Evolutionary conservation across 106 monocot genomes (phyloP), one percentile per base, ranked within the genome.

Genomic region (Ottelia alismoides): DNA sequence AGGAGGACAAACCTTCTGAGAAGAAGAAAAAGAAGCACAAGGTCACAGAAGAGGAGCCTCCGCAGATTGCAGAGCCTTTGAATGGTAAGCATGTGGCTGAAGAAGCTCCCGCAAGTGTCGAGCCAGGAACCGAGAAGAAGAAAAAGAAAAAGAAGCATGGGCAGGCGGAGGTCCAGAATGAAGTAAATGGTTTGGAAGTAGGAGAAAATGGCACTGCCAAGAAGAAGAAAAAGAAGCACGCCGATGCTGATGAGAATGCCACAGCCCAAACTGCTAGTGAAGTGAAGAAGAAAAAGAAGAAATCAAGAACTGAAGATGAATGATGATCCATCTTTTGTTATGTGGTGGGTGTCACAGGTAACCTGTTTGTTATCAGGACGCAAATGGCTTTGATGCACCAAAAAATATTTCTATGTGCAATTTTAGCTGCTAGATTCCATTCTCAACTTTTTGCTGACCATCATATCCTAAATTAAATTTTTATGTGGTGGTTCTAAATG

Each of bases 91-190:
- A 9, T 45, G 30, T 28, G 10, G 59, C 64, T 40, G 74, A 47
- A 52, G 74, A 71, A 57, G 80, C 60, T 49, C 35, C n/a, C n/a
- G n/a, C n/a, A n/a, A n/a, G 62, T 51, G 32, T 31, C 28, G 77
- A 74, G 26, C 70, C 45, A 9, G 67, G 45, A 65, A 76, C 76
- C 22, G 76, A 76, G 45, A 76, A 70, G 72, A 80, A 84, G 53
- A 84, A 74, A 55, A 84, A 80, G 75, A 85, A 92, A 45, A 86
- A 92, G 53, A 91, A 80, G 72, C 81, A 85, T 31, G 81, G 85
- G 70, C 70, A 81, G 59, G 7, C 20, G 1, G 74, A 53, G 9
- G 45, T 47, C 21, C 22, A 3, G 1, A 60, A 66, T 45, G 70
- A 27, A n/a, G 40, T 24, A n/a, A 58, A 74, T 62, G 69, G 52